These are phyloP conservation scores for Sarcodon aspratus DNA, from an alignment of 768 basidiomycete species.

Conservation along the genomic window DNA sequence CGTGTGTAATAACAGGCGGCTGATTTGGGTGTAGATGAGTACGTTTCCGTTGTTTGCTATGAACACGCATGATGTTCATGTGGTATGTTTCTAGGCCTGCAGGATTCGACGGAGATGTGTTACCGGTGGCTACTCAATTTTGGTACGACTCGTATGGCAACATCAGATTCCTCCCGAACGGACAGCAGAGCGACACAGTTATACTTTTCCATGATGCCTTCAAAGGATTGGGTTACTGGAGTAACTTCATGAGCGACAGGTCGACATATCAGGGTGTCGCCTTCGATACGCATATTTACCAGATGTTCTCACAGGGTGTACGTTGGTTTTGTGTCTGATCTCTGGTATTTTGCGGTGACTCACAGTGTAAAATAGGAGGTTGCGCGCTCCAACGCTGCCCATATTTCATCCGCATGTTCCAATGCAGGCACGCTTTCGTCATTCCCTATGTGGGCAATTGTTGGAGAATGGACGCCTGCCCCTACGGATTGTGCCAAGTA, in stretches of 20 bases:
- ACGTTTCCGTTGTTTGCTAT: neutral
- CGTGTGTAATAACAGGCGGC: neutral
- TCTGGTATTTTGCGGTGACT: neutral
- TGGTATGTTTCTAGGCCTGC: conserved; percentile 42
- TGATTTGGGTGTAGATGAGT: too few relatives aligned
- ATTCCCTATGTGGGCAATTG: conserved; percentile 68
- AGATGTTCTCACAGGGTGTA: conserved; percentile 55
- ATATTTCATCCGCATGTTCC: conserved; percentile 51
- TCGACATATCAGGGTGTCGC: conserved; percentile 50
- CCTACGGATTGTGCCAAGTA: conserved; percentile 71
- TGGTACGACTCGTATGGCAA: conserved; percentile 68
- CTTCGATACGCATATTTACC: conserved; percentile 75
- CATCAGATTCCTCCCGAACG: conserved; percentile 36
- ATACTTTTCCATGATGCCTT: conserved; percentile 73
- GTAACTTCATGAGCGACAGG: neutral
- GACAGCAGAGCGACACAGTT: conserved; percentile 42
- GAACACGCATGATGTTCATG: neutral
- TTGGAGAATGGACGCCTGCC: conserved; percentile 83
- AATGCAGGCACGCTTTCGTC: conserved; percentile 30
- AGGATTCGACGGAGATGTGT: conserved; percentile 46
- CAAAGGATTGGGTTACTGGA: conserved; percentile 38
- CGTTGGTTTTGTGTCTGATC: conserved; percentile 11
- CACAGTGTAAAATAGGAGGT: conserved; percentile 19
- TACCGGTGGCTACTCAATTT: conserved; percentile 44
- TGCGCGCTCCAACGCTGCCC: conserved; percentile 34